Evolutionary conservation across 306 rosid genomes (phyloP), one percentile per base, ranked within the genome.

Genomic region (Luffa acutangula): DNA sequence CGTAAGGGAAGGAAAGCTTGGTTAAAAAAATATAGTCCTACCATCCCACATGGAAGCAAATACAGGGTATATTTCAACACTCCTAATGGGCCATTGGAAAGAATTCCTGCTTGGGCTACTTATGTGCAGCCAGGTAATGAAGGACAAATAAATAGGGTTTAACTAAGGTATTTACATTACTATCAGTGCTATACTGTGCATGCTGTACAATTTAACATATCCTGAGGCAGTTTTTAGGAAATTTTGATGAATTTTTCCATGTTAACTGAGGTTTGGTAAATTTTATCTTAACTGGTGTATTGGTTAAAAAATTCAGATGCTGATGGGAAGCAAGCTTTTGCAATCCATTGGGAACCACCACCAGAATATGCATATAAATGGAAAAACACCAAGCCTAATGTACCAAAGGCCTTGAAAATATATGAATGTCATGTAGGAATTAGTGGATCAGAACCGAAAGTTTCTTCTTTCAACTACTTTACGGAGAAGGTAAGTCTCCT

Each of bases 71-170:
- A 91, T 87, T 91, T 95, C 78, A 95, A 95, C 91, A 92, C 98
- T 86, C 89, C 98, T 43, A 87, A 80, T 80, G 97, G 97, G 79
- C 91, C 97, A 18, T 71, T 95, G 89, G 98, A 95, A 78, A 82
- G 98, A 80, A 89, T 95, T 45, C 98, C 98, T 83, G 97, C 98
- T 87, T 95, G 98, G 98, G 98, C 98, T 84, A 87, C 97, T 60
- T 95, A 92, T 86, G 98, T 95, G 82, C 90, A 91, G 78, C 97
- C 98, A 59, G 97, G 98, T 95, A 43, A 43, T n/a, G 36, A 20
- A 43, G 34, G n/a, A n/a, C 53, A 20, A 69, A 69, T 20, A 69
- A 43, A 13, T 69, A 69, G 18, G 10, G 2, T 69, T 43, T 1
- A 69, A 10, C 53, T 13, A 69, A 43, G 53, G 43, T 69, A 43